A percentile compares a stretch with the other conserved stretches of the same genome.
phyloP scores from a whole-genome alignment of 352 stramenopile species.

The Sclerospora graminicola region DNA sequence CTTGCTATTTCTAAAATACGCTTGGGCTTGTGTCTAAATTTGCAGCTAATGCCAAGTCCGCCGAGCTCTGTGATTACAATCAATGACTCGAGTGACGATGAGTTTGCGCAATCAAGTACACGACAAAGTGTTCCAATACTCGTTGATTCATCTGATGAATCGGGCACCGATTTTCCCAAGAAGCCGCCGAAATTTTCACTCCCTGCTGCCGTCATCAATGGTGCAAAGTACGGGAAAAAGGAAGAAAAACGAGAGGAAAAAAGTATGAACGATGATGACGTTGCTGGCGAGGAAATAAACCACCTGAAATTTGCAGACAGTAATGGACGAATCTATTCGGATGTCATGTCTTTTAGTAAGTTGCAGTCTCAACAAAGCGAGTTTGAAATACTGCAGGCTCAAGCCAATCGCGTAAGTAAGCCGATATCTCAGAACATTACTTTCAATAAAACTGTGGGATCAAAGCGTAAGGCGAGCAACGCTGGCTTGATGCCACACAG shows the following conservation, averaged over 20 bases:
- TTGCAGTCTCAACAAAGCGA: conserved; percentile 52
- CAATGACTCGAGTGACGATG: conserved; percentile 45
- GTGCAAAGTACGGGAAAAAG: not conserved
- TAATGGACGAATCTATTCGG: conserved; percentile 20
- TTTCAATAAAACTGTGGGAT: conserved; percentile 2
- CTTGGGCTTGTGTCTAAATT: not conserved
- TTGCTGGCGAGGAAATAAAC: conserved; percentile 4
- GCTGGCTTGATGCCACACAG: not conserved
- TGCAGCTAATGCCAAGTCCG: conserved; percentile 18
- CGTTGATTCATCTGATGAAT: conserved; percentile 14
- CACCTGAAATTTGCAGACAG: conserved; percentile 8
- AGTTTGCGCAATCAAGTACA: not conserved
- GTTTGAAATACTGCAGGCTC: conserved; percentile 20
- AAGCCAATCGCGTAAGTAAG: conserved; percentile 14
- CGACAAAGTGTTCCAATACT: conserved; percentile 4
- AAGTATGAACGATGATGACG: conserved; percentile 8
- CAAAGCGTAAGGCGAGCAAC: conserved; percentile 18
- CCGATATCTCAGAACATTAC: conserved; percentile 3
- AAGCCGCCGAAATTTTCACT: conserved; percentile 5
- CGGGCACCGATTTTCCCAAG: conserved; percentile 7
- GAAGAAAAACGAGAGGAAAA: not conserved
- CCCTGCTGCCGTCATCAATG: not conserved
- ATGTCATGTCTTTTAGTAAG: conserved; percentile 45
- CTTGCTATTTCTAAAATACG: conserved; percentile 8
- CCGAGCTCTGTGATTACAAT: conserved; percentile 30